Conservation (phyloP, 768 basidiomycete genomes). For the Lenzites betulinus region DNA sequence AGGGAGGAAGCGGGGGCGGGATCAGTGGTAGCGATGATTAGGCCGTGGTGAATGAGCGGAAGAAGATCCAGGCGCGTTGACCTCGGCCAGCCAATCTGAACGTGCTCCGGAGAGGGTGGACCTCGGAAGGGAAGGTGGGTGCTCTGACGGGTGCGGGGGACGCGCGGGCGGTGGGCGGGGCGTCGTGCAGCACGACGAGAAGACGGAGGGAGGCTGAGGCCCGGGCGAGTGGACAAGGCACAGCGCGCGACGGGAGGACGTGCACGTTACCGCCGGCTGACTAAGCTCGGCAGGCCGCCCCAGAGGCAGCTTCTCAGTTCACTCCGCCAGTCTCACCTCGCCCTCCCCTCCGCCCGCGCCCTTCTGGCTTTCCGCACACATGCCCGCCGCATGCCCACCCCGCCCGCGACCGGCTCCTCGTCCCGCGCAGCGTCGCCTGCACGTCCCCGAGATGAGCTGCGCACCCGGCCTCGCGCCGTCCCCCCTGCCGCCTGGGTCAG, state of each 20-base stretch:
- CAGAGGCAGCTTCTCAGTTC: constrained; percentile 5
- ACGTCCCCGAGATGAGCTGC: neutral
- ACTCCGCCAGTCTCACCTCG: neutral
- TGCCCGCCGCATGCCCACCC: constrained; percentile 23
- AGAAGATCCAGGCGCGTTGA: constrained; percentile 17
- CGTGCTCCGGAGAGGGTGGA: constrained; percentile 5
- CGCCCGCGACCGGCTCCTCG: neutral
- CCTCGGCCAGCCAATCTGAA: constrained; percentile 15
- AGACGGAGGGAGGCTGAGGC: constrained; percentile 13
- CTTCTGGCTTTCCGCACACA: constrained; percentile 1
- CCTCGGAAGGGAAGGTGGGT: neutral
- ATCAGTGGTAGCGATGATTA: constrained; percentile 11
- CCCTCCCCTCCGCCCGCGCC: neutral
- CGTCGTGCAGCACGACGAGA: constrained; percentile 30
- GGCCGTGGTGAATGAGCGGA: constrained; percentile 14
- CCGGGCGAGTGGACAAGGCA: constrained; percentile 27
- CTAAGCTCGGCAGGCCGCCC: constrained; percentile 22
- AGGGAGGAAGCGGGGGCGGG: constrained; percentile 11
- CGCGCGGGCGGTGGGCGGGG: constrained; percentile 3
- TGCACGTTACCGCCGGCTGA: constrained; percentile 19
- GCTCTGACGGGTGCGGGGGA: neutral
- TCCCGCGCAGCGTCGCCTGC: neutral
- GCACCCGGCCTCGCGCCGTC: neutral
- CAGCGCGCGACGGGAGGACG: neutral
- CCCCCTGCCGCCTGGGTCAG: neutral